Evolutionary conservation across 2,329 filamentous ascomycete species (phyloP).

Genomic region (Thielaviopsis ethacetica): DNA sequence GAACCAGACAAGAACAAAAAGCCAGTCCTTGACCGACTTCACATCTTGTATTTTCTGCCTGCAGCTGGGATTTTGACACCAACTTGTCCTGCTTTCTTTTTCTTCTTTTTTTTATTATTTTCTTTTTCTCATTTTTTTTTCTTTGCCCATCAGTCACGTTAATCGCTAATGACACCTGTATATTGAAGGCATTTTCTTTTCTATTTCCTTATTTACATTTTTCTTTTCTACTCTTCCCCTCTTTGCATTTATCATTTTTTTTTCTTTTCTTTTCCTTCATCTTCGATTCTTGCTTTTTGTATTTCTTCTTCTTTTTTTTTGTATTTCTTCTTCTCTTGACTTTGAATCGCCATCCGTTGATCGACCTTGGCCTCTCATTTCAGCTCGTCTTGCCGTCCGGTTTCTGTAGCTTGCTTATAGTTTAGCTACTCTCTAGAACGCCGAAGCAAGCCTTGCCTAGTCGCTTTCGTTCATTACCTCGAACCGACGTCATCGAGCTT

Average conservation of each 20-base stretch:
- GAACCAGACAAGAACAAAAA: too few relatives aligned
- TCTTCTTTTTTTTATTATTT: not conserved
- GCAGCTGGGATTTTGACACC: not conserved
- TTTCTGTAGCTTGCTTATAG: too few relatives aligned
- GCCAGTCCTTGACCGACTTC: not conserved
- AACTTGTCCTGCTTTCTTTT: not conserved
- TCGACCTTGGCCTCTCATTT: constrained; percentile 1
- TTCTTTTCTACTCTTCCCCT: not conserved
- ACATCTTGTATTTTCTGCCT: not conserved
- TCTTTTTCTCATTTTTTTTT: not conserved
- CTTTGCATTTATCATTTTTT: constrained; percentile 2
- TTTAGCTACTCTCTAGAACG: too few relatives aligned
- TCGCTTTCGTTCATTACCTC: not conserved
- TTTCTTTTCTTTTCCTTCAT: not conserved
- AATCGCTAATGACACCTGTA: constrained; percentile 18
- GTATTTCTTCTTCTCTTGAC: not conserved
- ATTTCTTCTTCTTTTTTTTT: constrained; percentile 3
- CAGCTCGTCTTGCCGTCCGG: not conserved
- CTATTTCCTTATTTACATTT: not conserved
- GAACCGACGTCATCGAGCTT: constrained; percentile 1
- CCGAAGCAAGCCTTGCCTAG: not conserved
- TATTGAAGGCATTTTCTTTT: constrained; percentile 14
- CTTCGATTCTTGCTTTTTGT: not conserved
- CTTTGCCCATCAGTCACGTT: not conserved
- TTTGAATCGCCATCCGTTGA: constrained; percentile 3